Evolutionary conservation across 1,284 basidiomycete species (phyloP), one percentile per base, ranked within the genome.

Genomic region (Pseudozyma pruni): DNA sequence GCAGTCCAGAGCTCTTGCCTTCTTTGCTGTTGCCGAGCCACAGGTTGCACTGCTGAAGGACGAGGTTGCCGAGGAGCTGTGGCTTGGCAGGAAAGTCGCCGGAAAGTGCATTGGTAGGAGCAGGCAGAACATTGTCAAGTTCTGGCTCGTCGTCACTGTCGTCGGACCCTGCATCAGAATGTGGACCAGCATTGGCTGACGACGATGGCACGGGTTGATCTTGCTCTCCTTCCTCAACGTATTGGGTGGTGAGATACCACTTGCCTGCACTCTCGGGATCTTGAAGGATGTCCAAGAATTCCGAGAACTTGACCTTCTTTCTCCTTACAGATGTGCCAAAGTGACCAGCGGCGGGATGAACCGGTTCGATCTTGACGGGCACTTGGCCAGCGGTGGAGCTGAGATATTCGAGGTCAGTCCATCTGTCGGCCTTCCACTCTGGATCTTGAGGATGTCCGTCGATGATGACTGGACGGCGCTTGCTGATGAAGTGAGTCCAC

Each of bases 171-270:
- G 47, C 32, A n/a, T 74, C 39, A 8, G 66, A 66, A 8, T 57
- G 17, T 0, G 73, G 64, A 8, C 72, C 51, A 8, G 69, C 10
- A 2, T 55, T 34, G 44, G 72, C 63, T 9, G 75, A 40, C 11
- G 31, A 51, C 5, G 64, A 57, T 14, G 49, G 41, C 1, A 34
- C 20, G n/a, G 44, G 38, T 19, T 59, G 49, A 10, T 62, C 54
- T 16, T 72, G 34, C 9, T 71, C 63, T 13, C 46, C 59, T 16
- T 71, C 56, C 16, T 70, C 59, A 25, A 63, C 66, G 54, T 82
- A 82, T 47, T 82, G 80, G 16, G 80, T 82, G 20, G 79, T 82
- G 22, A 82, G 70, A 32, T 82, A 82, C 62, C 70, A 79, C 17
- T 74, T 67, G 5, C 75, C 76, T 9, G 59, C 59, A 29, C 55